Conservation (phyloP, 306 rosid genomes). For the Malus domestica region ASM211411v1 NC_041805.1:3298501-3299000, state of each 20-base stretch:
- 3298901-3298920: conserved; percentile 96
- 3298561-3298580: background rate
- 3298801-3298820: conserved; percentile 60
- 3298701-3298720: conserved; percentile 93
- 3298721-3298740: conserved; percentile 96
- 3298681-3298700: conserved; percentile 23
- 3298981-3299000: conserved; percentile 85
- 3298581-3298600: background rate
- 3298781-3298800: conserved; percentile 84
- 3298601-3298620: background rate
- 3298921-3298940: conserved; percentile 99
- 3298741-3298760: conserved; percentile 95
- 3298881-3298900: conserved; percentile 60
- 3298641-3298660: background rate
- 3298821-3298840: conserved; percentile 11
- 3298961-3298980: conserved; percentile 81
- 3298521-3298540: background rate
- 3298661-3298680: background rate
- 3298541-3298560: background rate
- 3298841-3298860: background rate
- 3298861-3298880: background rate
- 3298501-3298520: background rate
- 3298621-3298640: background rate
- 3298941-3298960: conserved; percentile 95
- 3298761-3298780: conserved; percentile 98